A percentile compares a stretch with the other conserved stretches of the same genome.
Evolutionary conservation across 2,329 filamentous ascomycete species (phyloP).

Genomic region (Exophiala bonariae): DNA sequence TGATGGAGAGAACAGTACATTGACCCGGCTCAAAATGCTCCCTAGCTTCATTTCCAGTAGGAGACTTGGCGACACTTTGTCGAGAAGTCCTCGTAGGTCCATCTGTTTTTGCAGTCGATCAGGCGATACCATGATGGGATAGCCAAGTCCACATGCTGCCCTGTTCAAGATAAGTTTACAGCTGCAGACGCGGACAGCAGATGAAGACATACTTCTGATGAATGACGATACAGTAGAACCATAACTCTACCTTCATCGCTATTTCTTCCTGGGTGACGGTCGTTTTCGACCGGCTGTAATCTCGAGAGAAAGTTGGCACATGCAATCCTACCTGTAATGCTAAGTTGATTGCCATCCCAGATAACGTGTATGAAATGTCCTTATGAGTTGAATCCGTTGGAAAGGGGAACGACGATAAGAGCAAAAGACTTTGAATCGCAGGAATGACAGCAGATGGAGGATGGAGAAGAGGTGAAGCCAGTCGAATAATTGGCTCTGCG

Average conservation of each 20-base stretch:
- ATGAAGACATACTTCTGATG: slow-evolving; percentile 36
- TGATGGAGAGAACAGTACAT: slow-evolving; percentile 1
- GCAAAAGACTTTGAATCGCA: slow-evolving; percentile 37
- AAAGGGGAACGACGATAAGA: slow-evolving; percentile 40
- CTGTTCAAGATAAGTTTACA: slow-evolving; percentile 11
- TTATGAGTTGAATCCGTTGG: slow-evolving; percentile 33
- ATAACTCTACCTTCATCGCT: slow-evolving; percentile 36
- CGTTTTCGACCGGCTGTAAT: slow-evolving; percentile 37
- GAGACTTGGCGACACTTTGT: slow-evolving; percentile 34
- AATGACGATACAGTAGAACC: slow-evolving; percentile 39
- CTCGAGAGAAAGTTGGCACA: slow-evolving; percentile 42
- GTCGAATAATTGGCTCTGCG: slow-evolving; percentile 33
- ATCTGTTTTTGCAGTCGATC: slow-evolving; percentile 2
- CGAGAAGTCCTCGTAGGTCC: slow-evolving; percentile 29
- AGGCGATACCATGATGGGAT: slow-evolving; percentile 6
- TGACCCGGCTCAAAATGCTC: slow-evolving; percentile 1
- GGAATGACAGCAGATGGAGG: slow-evolving; percentile 29
- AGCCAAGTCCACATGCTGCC: slow-evolving; percentile 31
- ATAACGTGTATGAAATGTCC: slow-evolving; percentile 37
- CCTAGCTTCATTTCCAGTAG: slow-evolving; percentile 31
- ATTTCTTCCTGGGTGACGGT: slow-evolving; percentile 34
- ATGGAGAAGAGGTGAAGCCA: slow-evolving; percentile 35
- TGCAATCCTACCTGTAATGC: slow-evolving; percentile 43
- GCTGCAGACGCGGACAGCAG: too few relatives aligned
- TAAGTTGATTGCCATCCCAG: slow-evolving; percentile 37